phyloP scores from a whole-genome alignment of 2,329 filamentous ascomycete genomes.

The Verticillium tricorpus region DNA sequence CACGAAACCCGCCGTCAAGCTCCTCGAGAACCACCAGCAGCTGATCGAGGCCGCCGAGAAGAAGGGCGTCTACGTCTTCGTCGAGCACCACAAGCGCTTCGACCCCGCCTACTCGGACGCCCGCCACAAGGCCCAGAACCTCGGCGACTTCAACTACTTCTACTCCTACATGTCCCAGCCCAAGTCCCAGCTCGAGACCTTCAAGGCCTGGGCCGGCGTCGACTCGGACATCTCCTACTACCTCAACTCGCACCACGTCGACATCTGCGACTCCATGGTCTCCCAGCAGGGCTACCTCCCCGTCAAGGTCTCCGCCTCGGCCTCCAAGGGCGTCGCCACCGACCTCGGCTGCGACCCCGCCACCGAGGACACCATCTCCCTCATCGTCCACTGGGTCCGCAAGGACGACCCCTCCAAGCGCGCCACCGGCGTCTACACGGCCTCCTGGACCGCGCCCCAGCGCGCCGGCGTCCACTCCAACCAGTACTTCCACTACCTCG shows the following conservation, averaged over 20 bases:
- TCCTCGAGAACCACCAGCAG: slow-evolving; percentile 71
- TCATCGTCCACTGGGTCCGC: slow-evolving; percentile 85
- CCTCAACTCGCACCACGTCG: slow-evolving; percentile 90
- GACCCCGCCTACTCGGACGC: slow-evolving; percentile 92
- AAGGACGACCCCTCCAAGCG: slow-evolving; percentile 62
- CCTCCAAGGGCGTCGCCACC: slow-evolving; percentile 73
- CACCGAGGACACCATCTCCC: slow-evolving; percentile 90
- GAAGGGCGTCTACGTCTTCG: slow-evolving; percentile 80
- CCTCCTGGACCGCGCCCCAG: slow-evolving; percentile 90
- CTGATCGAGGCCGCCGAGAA: slow-evolving; percentile 69
- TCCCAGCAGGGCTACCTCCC: slow-evolving; percentile 67
- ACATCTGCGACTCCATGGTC: slow-evolving; percentile 91
- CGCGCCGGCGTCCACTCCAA: slow-evolving; percentile 93
- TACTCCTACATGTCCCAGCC: slow-evolving; percentile 96
- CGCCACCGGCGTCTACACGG: slow-evolving; percentile 87
- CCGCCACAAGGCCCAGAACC: slow-evolving; percentile 64
- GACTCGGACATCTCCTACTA: slow-evolving; percentile 96
- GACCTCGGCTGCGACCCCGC: slow-evolving; percentile 71
- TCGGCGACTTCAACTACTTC: slow-evolving; percentile 98
- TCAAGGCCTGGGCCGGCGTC: slow-evolving; percentile 89
- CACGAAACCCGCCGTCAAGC: slow-evolving; percentile 90
- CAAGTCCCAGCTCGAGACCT: slow-evolving; percentile 87
- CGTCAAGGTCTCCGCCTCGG: slow-evolving; percentile 72
- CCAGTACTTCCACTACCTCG: slow-evolving; percentile 96
- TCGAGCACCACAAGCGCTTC: slow-evolving; percentile 96